Conservation (phyloP, 129 eudicot species). For the Flaveria trinervia region DNA sequence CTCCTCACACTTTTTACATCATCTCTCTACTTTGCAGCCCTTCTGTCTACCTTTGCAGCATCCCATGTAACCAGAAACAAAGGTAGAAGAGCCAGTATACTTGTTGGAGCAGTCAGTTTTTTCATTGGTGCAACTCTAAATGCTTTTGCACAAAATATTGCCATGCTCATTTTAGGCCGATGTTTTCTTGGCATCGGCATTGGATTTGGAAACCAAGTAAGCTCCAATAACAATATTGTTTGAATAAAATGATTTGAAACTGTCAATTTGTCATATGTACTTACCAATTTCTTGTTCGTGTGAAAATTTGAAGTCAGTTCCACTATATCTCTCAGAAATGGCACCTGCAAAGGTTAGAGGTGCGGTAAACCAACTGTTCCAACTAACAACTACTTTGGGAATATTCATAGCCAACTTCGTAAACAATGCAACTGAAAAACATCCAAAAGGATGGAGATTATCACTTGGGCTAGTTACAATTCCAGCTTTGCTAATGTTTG, state of each 20-base stretch:
- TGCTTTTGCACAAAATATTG: conserved; percentile 62
- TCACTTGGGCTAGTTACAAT: conserved; percentile 83
- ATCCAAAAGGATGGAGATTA: conserved; percentile 93
- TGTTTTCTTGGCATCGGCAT: conserved; percentile 75
- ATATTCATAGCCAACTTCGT: conserved; percentile 76
- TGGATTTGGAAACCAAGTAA: conserved; percentile 86
- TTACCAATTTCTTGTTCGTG: conserved; percentile 20
- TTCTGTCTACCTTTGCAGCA: conserved; percentile 69
- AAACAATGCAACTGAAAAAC: conserved; percentile 70
- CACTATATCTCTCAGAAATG: conserved; percentile 91
- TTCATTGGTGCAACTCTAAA: conserved; percentile 66
- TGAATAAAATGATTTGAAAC: background rate
- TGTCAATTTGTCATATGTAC: background rate
- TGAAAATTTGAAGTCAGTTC: conserved; percentile 64
- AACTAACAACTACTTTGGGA: conserved; percentile 88
- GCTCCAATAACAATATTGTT: conserved; percentile 12
- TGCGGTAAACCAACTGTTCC: conserved; percentile 80
- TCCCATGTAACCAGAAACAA: conserved; percentile 64
- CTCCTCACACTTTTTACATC: conserved; percentile 86
- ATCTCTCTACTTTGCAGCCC: conserved; percentile 77
- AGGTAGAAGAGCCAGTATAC: conserved; percentile 75
- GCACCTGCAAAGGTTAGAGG: conserved; percentile 92
- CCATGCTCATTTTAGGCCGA: conserved; percentile 76
- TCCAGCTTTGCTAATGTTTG: conserved; percentile 79
- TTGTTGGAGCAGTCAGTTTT: conserved; percentile 72